phyloP scores from a whole-genome alignment of 2,329 filamentous ascomycete species.

The Colletotrichum euphorbiae region DNA sequence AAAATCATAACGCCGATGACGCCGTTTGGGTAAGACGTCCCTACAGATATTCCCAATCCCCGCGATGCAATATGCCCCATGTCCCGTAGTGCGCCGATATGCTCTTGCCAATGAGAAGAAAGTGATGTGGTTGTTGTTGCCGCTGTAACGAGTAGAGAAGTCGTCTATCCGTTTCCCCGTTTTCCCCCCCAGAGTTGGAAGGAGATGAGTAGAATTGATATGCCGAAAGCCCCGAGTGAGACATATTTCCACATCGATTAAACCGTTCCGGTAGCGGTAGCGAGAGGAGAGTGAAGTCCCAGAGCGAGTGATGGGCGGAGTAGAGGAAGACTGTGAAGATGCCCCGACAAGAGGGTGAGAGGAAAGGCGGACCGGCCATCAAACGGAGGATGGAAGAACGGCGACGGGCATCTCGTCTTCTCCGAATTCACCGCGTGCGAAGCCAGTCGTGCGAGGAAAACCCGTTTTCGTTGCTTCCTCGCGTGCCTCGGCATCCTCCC shows the following conservation, averaged over 20 bases:
- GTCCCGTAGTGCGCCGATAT: slow-evolving; percentile 24
- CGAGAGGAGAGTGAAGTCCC: neutral
- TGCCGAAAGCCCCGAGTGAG: slow-evolving; percentile 2
- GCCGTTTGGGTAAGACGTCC: slow-evolving; percentile 1
- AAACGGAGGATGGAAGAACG: neutral
- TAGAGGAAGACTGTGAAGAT: neutral
- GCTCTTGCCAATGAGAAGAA: neutral
- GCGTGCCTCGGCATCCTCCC: slow-evolving; percentile 16
- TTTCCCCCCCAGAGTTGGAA: neutral
- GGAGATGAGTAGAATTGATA: slow-evolving; percentile 6
- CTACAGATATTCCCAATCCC: slow-evolving; percentile 8
- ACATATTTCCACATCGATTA: slow-evolving; percentile 19
- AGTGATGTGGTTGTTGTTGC: slow-evolving; percentile 6
- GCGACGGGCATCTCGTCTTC: slow-evolving; percentile 4
- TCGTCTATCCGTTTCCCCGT: slow-evolving; percentile 18
- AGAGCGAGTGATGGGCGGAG: neutral
- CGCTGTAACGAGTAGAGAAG: neutral
- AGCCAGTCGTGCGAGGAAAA: neutral
- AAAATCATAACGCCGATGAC: slow-evolving; percentile 15
- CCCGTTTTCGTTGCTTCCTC: neutral
- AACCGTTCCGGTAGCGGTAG: slow-evolving; percentile 19
- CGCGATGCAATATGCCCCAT: slow-evolving; percentile 35
- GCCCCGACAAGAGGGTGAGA: neutral
- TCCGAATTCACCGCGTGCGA: neutral
- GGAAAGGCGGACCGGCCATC: neutral